phyloP scores from a whole-genome alignment of 306 rosid species.

The Fagus sylvatica region DNA sequence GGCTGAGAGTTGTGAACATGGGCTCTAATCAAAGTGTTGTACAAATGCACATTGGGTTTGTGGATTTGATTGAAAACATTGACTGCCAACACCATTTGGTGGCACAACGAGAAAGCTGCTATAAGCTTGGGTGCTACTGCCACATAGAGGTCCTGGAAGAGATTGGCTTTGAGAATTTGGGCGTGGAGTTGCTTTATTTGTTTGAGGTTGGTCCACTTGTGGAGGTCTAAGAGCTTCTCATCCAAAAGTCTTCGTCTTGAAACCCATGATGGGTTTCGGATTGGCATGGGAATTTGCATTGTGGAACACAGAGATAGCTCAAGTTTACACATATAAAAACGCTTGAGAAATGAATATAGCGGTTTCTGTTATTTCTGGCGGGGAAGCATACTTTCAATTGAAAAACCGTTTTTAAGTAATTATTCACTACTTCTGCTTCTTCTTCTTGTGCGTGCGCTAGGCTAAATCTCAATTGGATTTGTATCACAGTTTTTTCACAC shows the following conservation, averaged over 20 bases:
- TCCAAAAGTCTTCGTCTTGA: conserved; percentile 68
- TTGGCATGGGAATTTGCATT: conserved; percentile 53
- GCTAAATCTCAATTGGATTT: too few species aligned
- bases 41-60: conserved; percentile 58
- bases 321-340: background rate
- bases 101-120: conserved; percentile 66
- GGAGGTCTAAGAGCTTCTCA: conserved; percentile 67
- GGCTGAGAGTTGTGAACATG: conserved; percentile 57
- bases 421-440: too few species aligned
- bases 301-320: background rate
- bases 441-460: too few species aligned
- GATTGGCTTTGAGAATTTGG: conserved; percentile 65
- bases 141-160: conserved; percentile 57
- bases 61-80: conserved; percentile 64
- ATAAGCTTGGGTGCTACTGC: conserved; percentile 68
- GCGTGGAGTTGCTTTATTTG: conserved; percentile 69
- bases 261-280: conserved; percentile 71
- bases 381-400: too few species aligned
- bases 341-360: background rate
- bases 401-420: too few species aligned
- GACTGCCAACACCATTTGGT: conserved; percentile 55
- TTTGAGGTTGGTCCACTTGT: conserved; percentile 54
- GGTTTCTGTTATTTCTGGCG: too few species aligned
- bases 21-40: conserved; percentile 70
- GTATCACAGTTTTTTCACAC: too few species aligned